Base-by-base conservation (phyloP, 2,329 filamentous ascomycete genomes). In the Tolypocladium ovalisporum region DNA sequence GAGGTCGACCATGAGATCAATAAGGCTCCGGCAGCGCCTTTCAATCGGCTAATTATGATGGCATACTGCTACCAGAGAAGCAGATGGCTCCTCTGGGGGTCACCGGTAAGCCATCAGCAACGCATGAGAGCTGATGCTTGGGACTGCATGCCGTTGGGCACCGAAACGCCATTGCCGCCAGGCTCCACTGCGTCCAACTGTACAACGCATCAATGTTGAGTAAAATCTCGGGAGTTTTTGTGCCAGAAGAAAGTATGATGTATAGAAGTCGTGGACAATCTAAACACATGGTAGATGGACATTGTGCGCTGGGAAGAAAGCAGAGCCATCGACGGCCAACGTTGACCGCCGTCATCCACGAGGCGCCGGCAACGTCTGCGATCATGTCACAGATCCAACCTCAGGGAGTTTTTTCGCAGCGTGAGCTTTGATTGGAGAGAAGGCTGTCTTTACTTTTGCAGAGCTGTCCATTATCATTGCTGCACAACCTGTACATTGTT, bases 401-500 rank as follows among this genome's bases (percentile, higher is more conserved):
- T 10, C 17, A 10, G 4, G 19, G 32, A 13, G 19, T 34, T 2
- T 8, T 5, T 34, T 27, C n/a, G 27, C 47, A 10, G 27, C 27
- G 29, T 34, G 47, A 32, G 29, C 17, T n/a, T 51, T 10, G 8
- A 34, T 34, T 32, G 47, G 17, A 32, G 32, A 36, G 22, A 36
- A 24, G 2, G 1, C n/a, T 39, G 24, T 54, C 8, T 29, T 54
- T 13, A 8, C 12, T 10, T 55, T 57, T 57, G 12, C 44, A 63
- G 62, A 58, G 49, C 54, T 54, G 59, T 61, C 60, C 35, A 37
- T 61, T 60, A 42, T 79, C 71, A 87, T 74, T 89, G 87, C 75
- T 91, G 88, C 61, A 94, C 88, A 62, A 93, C 87, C 71, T 93
- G 89, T 55, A 94, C 83, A 67, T 93, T 93, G 75, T 94, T 90